Evolutionary conservation across 140 eudicot genomes (phyloP).

Genomic region (Bidens hawaiensis): DNA sequence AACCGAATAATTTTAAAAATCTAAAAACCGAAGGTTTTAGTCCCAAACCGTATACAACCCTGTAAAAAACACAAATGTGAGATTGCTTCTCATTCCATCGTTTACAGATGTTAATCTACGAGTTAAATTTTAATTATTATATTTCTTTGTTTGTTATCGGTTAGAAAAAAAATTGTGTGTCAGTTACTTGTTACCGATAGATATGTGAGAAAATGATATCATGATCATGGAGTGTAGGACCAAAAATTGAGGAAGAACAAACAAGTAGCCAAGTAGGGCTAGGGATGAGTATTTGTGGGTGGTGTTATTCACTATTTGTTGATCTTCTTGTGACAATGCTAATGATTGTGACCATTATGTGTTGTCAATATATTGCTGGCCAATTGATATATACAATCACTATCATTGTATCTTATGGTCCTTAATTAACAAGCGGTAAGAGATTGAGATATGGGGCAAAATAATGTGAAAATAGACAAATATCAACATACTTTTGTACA

Average conservation of each 20-base stretch:
- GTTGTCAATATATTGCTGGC: conserved; percentile 27
- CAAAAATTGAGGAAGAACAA: background rate
- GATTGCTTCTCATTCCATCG: too few relatives aligned
- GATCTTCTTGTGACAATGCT: conserved; percentile 1
- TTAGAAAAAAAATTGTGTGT: background rate
- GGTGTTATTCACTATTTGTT: conserved; percentile 3
- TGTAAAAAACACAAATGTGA: too few relatives aligned
- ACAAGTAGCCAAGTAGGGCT: conserved; percentile 3
- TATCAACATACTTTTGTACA: conserved; percentile 11
- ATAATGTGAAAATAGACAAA: conserved; percentile 4
- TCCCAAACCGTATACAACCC: too few relatives aligned
- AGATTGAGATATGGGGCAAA: background rate
- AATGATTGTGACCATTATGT: conserved; percentile 16
- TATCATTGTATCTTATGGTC: conserved; percentile 16
- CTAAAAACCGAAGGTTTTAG: too few relatives aligned
- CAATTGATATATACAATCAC: conserved; percentile 21
- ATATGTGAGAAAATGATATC: background rate
- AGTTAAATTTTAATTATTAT: too few relatives aligned
- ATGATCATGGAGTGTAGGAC: too few relatives aligned
- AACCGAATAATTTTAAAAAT: too few relatives aligned
- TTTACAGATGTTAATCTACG: too few relatives aligned
- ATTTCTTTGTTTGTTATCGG: too few relatives aligned
- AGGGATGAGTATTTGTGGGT: conserved; percentile 7
- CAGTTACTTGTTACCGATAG: background rate
- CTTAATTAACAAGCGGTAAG: conserved; percentile 1